Conservation (phyloP, 495 filamentous ascomycete genomes). For the Hypoxylon fuscum region DNA sequence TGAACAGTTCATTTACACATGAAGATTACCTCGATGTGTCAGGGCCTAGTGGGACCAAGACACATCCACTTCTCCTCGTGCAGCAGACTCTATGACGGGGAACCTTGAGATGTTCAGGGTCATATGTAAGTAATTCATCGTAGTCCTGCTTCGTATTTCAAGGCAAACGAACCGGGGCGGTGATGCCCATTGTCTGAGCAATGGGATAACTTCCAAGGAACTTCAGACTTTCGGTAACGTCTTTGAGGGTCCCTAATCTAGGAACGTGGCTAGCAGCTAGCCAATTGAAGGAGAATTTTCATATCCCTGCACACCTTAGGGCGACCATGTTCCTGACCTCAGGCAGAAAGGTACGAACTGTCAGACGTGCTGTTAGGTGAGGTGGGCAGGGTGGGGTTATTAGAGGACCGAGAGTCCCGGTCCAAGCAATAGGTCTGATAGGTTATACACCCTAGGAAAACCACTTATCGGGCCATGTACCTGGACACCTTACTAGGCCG, state of each 20-base stretch:
- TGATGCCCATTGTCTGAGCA: conserved; percentile 30
- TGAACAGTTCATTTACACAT: too few species aligned
- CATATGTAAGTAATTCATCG: conserved; percentile 4
- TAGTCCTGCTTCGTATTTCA: conserved; percentile 13
- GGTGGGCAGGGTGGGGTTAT: conserved; percentile 18
- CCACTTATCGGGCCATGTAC: conserved; percentile 22
- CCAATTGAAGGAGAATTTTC: conserved; percentile 17
- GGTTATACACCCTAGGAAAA: conserved; percentile 15
- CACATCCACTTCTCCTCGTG: not conserved
- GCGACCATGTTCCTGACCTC: too few species aligned
- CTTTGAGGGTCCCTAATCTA: conserved; percentile 2
- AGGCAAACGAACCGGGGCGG: conserved; percentile 5
- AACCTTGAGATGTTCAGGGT: not conserved
- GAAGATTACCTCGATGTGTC: too few species aligned
- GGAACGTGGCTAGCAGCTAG: conserved; percentile 27
- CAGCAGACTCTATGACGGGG: not conserved
- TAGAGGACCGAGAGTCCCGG: not conserved
- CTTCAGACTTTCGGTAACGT: conserved; percentile 1
- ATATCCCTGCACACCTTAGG: conserved; percentile 16
- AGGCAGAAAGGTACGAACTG: not conserved
- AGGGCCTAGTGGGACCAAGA: too few species aligned
- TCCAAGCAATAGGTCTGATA: conserved; percentile 10
- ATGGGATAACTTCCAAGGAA: conserved; percentile 25
- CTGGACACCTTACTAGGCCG: not conserved
- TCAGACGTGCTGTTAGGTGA: not conserved